Base-by-base conservation (phyloP, 2,329 filamentous ascomycete genomes). In the Colletotrichum lini region DNA sequence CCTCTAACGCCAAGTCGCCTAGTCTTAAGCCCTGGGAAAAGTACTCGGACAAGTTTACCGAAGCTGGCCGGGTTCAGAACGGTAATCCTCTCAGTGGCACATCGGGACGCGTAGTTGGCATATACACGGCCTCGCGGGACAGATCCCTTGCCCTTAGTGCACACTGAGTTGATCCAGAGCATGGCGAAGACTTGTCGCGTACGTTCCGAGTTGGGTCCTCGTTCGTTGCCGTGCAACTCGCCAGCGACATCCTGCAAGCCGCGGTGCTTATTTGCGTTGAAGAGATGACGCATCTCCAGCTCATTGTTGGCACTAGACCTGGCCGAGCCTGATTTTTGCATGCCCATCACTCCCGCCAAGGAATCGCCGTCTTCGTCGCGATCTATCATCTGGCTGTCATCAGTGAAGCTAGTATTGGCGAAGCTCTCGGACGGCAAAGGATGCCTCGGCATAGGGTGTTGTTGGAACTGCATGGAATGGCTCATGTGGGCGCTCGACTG, bases 31-130 rank as follows among this genome's bases (percentile, higher is more conserved):
- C 95, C 96, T 0, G 96, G 96, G 77, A 98, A 99, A 62, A 99
- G 93, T 49, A 99, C 96, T 42, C 96, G 91, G 44, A 99, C 96
- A 53, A 99, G 89, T 82, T 99, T 99, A 67, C 96, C 96, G 82
- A 99, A 99, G 38, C 96, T 98, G 12, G 96, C 96, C 52, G 96
- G 96, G 78, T 99, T 99, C 68, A 99, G 84, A 12, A 98, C 95
- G 0, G 96, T 97, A 49, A 98, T 97, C 78, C 95, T 91, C 79
- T 98, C 95, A 6, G 93, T 97, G 53, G 94, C 95, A 81, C 96
- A 99, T 73, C 94, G 91, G 35, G 94, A 95, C 58, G 96, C 96
- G 81, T 99, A 99, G 80, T 95, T 95, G 72, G 95, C 94, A 81
- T 98, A 99, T 2, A 99, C 96, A 70, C 96, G 89, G 74, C 96